A percentile compares a stretch with the other conserved stretches of the same genome.
Conservation (phyloP, 192 early-diverging fungal genomes). For the Entomortierella parvispora region DNA sequence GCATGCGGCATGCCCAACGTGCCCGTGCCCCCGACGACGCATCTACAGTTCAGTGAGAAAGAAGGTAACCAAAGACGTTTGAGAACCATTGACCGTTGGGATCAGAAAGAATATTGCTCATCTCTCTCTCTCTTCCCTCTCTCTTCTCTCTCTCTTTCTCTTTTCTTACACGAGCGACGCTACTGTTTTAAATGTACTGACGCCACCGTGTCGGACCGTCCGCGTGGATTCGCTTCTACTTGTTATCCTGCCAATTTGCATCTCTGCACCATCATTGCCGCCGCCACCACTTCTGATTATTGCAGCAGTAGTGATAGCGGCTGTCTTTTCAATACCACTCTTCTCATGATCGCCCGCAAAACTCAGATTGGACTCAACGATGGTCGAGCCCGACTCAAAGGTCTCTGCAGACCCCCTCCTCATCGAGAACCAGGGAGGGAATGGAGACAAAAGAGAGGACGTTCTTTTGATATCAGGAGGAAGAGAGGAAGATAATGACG, state of each 20-base stretch:
- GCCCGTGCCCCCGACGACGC: constrained; percentile 69
- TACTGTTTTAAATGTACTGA: neutral
- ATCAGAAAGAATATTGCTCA: neutral
- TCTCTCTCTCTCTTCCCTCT: neutral
- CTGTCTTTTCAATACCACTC: too few species aligned
- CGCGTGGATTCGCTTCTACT: neutral
- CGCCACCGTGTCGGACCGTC: neutral
- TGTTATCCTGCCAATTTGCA: neutral
- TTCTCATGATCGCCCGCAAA: neutral
- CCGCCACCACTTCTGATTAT: neutral
- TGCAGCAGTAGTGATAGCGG: too few species aligned
- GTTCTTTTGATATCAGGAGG: too few species aligned
- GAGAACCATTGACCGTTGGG: neutral
- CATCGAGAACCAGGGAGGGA: neutral
- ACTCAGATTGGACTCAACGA: constrained; percentile 5
- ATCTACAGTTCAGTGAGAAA: constrained; percentile 22
- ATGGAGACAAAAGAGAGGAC: neutral
- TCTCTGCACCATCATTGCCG: neutral
- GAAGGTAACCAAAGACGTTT: neutral
- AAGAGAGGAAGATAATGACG: too few species aligned
- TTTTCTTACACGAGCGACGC: neutral
- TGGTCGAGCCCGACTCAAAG: constrained; percentile 8
- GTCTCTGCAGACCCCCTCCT: constrained; percentile 8
- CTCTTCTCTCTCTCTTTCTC: neutral
- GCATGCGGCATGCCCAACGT: constrained; percentile 68